Evolutionary conservation across 148 eudicot species (phyloP).

Genomic region (Silene latifolia): DNA sequence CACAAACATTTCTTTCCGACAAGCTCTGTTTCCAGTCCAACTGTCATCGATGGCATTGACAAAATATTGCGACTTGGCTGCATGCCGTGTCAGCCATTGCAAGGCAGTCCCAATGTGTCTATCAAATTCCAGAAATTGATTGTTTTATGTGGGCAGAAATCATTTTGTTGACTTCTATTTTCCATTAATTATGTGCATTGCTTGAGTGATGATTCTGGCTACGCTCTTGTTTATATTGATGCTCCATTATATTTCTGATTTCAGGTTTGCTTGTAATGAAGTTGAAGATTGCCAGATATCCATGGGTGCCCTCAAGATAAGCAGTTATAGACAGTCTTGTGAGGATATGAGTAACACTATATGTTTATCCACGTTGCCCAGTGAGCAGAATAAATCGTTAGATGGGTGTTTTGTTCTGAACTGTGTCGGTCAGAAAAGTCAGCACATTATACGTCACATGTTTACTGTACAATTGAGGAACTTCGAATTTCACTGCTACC

Average conservation of each 20-base stretch:
- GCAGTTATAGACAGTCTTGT: slow-evolving; percentile 27
- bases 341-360: slow-evolving; percentile 37
- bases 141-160: not conserved
- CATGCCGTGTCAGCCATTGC: not conserved
- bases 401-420: slow-evolving; percentile 50
- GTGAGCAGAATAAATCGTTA: slow-evolving; percentile 20
- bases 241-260: not conserved
- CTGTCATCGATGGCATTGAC: too few species aligned
- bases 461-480: slow-evolving; percentile 38
- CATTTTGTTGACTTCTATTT: not conserved
- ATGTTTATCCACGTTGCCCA: slow-evolving; percentile 38
- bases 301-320: slow-evolving; percentile 38
- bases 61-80: not conserved
- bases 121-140: not conserved
- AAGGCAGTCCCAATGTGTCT: not conserved
- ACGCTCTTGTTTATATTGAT: not conserved
- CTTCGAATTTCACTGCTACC: slow-evolving; percentile 74
- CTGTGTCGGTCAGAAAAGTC: slow-evolving; percentile 33
- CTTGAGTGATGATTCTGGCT: not conserved
- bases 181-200: not conserved
- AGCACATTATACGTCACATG: slow-evolving; percentile 24
- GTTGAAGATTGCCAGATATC: slow-evolving; percentile 42
- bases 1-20: not conserved
- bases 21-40: not conserved
- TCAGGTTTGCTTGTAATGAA: slow-evolving; percentile 48